These are phyloP conservation scores for Phytophthora pisi DNA, from an alignment of 352 stramenopile species.

Conservation along the genomic window DNA sequence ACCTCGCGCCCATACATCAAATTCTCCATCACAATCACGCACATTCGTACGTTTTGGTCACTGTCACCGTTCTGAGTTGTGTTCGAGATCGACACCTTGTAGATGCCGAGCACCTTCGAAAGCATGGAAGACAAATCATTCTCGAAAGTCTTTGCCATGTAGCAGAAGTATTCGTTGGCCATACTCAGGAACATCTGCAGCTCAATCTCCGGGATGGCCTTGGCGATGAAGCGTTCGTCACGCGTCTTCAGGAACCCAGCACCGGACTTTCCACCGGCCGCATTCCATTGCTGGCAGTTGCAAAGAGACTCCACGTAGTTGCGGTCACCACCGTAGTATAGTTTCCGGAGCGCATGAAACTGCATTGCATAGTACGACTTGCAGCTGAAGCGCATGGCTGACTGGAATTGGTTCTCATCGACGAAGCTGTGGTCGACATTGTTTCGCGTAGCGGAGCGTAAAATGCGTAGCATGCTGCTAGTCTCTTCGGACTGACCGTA, in stretches of 20 bases:
- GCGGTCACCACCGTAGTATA: slow-evolving; percentile 85
- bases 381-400: slow-evolving; percentile 80
- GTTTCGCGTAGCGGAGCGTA: slow-evolving; percentile 70
- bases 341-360: slow-evolving; percentile 81
- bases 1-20: slow-evolving; percentile 86
- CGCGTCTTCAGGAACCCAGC: slow-evolving; percentile 86
- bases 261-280: slow-evolving; percentile 83
- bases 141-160: slow-evolving; percentile 90
- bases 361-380: slow-evolving; percentile 92
- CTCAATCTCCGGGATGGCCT: slow-evolving; percentile 87
- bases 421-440: slow-evolving; percentile 89
- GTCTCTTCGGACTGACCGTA: slow-evolving; percentile 36
- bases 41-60: slow-evolving; percentile 80
- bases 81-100: slow-evolving; percentile 83
- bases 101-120: slow-evolving; percentile 87
- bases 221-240: slow-evolving; percentile 89
- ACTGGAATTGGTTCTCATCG: slow-evolving; percentile 88
- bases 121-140: slow-evolving; percentile 88
- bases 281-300: slow-evolving; percentile 88
- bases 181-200: slow-evolving; percentile 91
- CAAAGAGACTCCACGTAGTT: slow-evolving; percentile 90
- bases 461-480: slow-evolving; percentile 63
- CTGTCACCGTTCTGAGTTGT: slow-evolving; percentile 49
- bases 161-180: slow-evolving; percentile 90
- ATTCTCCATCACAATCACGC: slow-evolving; percentile 90